phyloP scores from a whole-genome alignment of 2,329 filamentous ascomycete species.

The Paecilomyces dactylethromorphus region DNA sequence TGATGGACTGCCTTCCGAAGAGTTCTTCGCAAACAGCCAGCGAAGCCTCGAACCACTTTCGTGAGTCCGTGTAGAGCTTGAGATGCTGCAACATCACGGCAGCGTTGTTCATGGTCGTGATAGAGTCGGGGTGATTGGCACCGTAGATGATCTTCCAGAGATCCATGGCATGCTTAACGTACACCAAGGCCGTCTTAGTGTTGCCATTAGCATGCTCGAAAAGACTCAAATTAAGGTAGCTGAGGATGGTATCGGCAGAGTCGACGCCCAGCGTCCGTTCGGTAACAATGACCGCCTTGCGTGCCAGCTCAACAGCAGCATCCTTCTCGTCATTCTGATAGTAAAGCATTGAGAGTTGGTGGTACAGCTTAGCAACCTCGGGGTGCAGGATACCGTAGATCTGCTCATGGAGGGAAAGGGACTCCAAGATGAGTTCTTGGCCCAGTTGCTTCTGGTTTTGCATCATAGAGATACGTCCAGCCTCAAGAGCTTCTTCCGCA shows the following conservation, averaged over 20 bases:
- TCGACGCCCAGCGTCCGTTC: constrained; percentile 92
- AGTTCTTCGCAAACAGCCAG: constrained; percentile 82
- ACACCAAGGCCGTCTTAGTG: constrained; percentile 77
- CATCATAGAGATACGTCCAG: constrained; percentile 89
- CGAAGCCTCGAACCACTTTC: constrained; percentile 93
- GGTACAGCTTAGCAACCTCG: constrained; percentile 92
- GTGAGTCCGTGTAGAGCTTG: constrained; percentile 90
- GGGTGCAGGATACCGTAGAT: constrained; percentile 97
- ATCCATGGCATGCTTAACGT: constrained; percentile 86
- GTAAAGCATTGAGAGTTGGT: constrained; percentile 90
- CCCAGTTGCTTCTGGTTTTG: constrained; percentile 94
- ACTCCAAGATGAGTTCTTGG: constrained; percentile 92
- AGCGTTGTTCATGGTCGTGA: constrained; percentile 97
- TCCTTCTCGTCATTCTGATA: constrained; percentile 98
- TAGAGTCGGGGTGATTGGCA: constrained; percentile 86
- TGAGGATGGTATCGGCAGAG: constrained; percentile 85
- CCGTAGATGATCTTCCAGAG: constrained; percentile 98
- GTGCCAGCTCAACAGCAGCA: constrained; percentile 86
- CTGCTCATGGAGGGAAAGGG: constrained; percentile 91
- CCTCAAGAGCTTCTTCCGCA: constrained; percentile 92
- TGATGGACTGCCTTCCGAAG: constrained; percentile 83
- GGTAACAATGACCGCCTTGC: constrained; percentile 92
- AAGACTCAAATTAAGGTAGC: constrained; percentile 90
- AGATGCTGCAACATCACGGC: constrained; percentile 97
- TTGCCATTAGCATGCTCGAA: constrained; percentile 92